Conservation (phyloP, 192 early-diverging fungal species). For the Backusella tarrabulga region DNA sequence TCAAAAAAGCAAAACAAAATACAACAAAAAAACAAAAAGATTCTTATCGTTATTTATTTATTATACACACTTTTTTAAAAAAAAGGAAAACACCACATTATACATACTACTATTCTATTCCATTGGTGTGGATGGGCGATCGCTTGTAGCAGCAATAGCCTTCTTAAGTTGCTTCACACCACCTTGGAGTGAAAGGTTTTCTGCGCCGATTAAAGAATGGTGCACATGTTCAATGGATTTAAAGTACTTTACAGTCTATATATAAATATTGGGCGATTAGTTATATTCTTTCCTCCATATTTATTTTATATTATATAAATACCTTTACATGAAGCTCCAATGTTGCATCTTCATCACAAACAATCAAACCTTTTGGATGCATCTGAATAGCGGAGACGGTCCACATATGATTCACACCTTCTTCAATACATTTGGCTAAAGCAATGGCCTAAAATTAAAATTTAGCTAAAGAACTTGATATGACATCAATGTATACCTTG, state of each 20-base stretch:
- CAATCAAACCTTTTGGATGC: conserved; percentile 76
- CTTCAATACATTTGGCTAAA: conserved; percentile 81
- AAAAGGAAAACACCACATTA: background rate
- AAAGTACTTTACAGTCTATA: conserved; percentile 78
- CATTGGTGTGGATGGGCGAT: conserved; percentile 18
- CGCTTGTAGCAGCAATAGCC: conserved; percentile 1
- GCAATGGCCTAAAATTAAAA: conserved; percentile 38
- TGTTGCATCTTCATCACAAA: conserved; percentile 84
- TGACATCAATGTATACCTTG: conserved; percentile 39
- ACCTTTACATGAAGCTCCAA: conserved; percentile 81
- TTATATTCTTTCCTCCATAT: background rate
- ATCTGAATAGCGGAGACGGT: conserved; percentile 85
- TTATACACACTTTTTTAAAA: background rate
- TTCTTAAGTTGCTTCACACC: conserved; percentile 27
- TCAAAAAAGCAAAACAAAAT: background rate
- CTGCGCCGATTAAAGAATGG: conserved; percentile 64
- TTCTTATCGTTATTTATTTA: background rate
- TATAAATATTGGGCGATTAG: background rate
- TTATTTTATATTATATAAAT: background rate
- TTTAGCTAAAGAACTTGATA: background rate
- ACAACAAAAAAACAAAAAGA: background rate
- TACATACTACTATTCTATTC: background rate
- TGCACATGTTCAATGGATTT: conserved; percentile 84
- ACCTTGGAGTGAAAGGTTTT: conserved; percentile 69
- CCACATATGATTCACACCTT: conserved; percentile 84